Evolutionary conservation across 2,329 filamentous ascomycete genomes (phyloP).

Genomic region (Colletotrichum tropicale): DNA sequence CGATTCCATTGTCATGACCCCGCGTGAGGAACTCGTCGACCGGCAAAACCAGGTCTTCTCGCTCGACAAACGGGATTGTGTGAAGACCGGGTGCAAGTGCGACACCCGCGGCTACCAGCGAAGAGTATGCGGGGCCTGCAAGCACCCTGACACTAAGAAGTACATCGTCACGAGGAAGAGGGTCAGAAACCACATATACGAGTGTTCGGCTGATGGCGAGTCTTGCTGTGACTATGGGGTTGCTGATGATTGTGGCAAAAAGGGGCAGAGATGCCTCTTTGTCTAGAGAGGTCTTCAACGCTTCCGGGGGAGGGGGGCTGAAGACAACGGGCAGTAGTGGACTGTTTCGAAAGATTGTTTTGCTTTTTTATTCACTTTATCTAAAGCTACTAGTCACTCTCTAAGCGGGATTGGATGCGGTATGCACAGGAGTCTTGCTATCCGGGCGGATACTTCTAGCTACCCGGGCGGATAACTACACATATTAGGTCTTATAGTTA

Average conservation of each 20-base stretch:
- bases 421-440: not conserved
- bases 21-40: not conserved
- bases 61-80: conserved; percentile 21
- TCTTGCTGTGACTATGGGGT: conserved; percentile 25
- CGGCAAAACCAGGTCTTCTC: not conserved
- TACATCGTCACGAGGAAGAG: conserved; percentile 25
- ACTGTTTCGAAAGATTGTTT: not conserved
- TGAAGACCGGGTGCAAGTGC: conserved; percentile 26
- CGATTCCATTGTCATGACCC: not conserved
- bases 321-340: not conserved
- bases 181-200: conserved; percentile 24
- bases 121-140: conserved; percentile 26
- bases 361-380: fast-evolving
- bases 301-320: not conserved
- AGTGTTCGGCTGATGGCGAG: conserved; percentile 23
- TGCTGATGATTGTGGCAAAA: conserved; percentile 22
- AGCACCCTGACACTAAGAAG: conserved; percentile 16
- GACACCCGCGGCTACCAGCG: conserved; percentile 24
- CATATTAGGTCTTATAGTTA: too few species aligned
- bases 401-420: fast-evolving
- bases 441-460: too few species aligned
- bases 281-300: not conserved
- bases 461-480: too few species aligned
- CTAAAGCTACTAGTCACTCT: not conserved
- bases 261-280: not conserved